Base-by-base conservation (phyloP, 805 yeast species). In the Vanderwaltozyma polyspora region DNA sequence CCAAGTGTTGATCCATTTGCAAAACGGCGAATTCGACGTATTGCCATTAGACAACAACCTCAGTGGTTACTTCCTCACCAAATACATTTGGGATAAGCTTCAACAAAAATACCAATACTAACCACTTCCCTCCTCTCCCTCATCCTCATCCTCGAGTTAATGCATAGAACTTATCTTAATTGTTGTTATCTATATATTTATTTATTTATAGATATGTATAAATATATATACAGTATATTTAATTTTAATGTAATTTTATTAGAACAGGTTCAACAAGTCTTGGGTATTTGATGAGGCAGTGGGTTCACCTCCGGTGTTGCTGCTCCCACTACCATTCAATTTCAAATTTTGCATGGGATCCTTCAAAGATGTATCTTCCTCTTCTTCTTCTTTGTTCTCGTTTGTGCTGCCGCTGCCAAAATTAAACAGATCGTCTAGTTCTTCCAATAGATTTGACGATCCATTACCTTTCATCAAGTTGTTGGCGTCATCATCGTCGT, bases 51-150 rank as follows among this genome's bases (percentile, higher is more conserved):
- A 65, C 18, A 63, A 57, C 32, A 49, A 72, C 38, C 72, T 76
- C 41, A 73, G 80, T 46, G 77, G 76, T 38, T 78, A 68, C 47
- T 82, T 80, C 53, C 69, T 80, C 21, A 70, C 84, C 11, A 82
- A 83, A 48, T 79, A 72, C 50, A 70, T 83, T 22, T 83, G 94
- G 94, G 91, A 81, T 17, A 33, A 28, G 25, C 17, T 33, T 10
- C 28, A 33, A 19, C 24, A 33, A 17, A 33, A 25, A 12, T 16
- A 23, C 16, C 15, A 3, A 22, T 16, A n/a, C n/a, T n/a, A n/a
- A n/a, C n/a, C n/a, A n/a, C n/a, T n/a, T n/a, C n/a, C n/a, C n/a
- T n/a, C n/a, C n/a, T n/a, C n/a, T n/a, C n/a, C n/a, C n/a, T n/a
- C n/a, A n/a, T n/a, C n/a, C n/a, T n/a, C n/a, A n/a, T n/a, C n/a